Base-by-base conservation (phyloP, 1,139 yeast species). In the Hansenula lynferdii region DNA sequence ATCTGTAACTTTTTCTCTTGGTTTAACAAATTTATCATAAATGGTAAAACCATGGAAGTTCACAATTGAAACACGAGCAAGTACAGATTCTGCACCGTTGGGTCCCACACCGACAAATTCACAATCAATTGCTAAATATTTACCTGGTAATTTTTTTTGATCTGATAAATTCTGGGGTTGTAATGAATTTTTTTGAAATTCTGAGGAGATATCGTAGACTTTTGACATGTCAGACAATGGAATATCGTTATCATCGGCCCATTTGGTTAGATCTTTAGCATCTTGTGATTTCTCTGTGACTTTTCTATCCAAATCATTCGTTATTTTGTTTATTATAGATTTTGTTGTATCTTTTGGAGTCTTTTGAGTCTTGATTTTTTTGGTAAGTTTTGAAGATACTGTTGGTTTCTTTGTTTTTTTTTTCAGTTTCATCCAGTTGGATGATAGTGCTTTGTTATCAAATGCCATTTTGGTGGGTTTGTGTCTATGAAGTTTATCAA, bases 81-180 rank as follows among this genome's bases (percentile, higher is more conserved):
- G 67, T 2, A 81, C 90, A 6, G 90, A 80, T 33, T 71, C 75
- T 26, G 56, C 51, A 8, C 94, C 95, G 17, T 77, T 79, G 1
- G 73, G 75, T 0, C 96, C 97, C 1, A 84, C 80, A 6, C 97
- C 97, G 1, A 90, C 97, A 67, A 90, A 89, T 54, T 90, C 97
- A 67, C 97, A 89, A 62, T 90, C 97, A 42, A 90, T 75, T 0
- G 96, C 89, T 8, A 90, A 50, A 49, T 75, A 87, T 51, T 74
- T 82, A 1, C 96, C 96, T 2, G 77, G 69, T 26, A 47, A 50
- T 23, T 51, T 47, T 38, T 49, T 54, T 22, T 45, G 43, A 6
- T 36, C 37, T n/a, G 45, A 34, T 16, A 45, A 35, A 12, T 38
- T 41, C 12, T 16, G 30, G 11, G 38, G 36, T 14, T 49, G 42